A percentile compares a stretch with the other conserved stretches of the same genome.
Conservation (phyloP, 805 yeast species). For the Saturnispora besseyi region DNA sequence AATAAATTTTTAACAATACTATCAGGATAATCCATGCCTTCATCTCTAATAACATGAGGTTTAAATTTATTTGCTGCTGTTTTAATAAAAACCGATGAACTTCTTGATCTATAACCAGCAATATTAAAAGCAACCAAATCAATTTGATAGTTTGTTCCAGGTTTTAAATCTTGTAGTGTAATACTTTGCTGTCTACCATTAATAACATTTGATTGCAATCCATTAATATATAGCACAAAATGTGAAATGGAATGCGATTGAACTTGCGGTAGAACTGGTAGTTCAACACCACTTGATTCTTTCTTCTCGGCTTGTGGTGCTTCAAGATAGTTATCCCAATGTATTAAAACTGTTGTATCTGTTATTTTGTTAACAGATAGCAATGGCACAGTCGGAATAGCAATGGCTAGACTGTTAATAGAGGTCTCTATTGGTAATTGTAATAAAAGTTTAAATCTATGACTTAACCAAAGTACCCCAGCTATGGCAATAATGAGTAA, state of each 20-base stretch:
- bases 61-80: constrained; percentile 19
- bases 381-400: constrained; percentile 47
- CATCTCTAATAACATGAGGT: constrained; percentile 12
- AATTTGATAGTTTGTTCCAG: constrained; percentile 33
- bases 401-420: constrained; percentile 38
- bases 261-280: constrained; percentile 18
- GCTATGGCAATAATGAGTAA: constrained; percentile 16
- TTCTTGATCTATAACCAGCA: constrained; percentile 33
- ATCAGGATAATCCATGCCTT: constrained; percentile 31
- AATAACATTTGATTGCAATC: constrained; percentile 27
- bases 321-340: constrained; percentile 37
- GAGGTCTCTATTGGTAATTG: constrained; percentile 39
- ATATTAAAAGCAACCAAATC: constrained; percentile 36
- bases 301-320: constrained; percentile 1
- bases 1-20: constrained; percentile 29
- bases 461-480: constrained; percentile 25
- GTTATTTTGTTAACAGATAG: constrained; percentile 49
- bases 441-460: constrained; percentile 21
- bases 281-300: constrained; percentile 4
- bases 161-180: constrained; percentile 25
- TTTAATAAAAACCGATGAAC: constrained; percentile 33
- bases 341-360: constrained; percentile 37
- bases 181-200: constrained; percentile 31
- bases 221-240: constrained; percentile 33
- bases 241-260: constrained; percentile 25